Conservation (phyloP, 2,329 filamentous ascomycete species). For the Leptographium galeiforme region DNA sequence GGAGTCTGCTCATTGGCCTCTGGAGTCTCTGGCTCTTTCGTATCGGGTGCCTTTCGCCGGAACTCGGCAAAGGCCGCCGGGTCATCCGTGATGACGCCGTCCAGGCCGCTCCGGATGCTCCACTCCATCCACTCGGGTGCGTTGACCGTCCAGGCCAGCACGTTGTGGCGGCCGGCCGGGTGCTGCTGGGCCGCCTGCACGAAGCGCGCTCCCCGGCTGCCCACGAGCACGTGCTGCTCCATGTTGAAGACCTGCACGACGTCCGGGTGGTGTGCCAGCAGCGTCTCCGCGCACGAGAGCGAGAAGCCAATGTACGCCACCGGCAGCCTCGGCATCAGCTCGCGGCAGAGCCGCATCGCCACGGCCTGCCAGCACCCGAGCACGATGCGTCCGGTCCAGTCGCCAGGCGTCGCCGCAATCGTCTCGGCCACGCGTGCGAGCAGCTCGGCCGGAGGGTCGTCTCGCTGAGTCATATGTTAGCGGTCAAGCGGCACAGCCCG, state of each 20-base stretch:
- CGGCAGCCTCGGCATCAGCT: slow-evolving; percentile 48
- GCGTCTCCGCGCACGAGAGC: slow-evolving; percentile 53
- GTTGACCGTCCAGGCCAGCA: slow-evolving; percentile 85
- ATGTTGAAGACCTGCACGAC: slow-evolving; percentile 69
- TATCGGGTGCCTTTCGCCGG: slow-evolving; percentile 22
- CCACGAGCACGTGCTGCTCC: slow-evolving; percentile 52
- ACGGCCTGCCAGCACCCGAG: slow-evolving; percentile 73
- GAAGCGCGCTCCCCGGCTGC: slow-evolving; percentile 54
- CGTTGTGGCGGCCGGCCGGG: slow-evolving; percentile 33
- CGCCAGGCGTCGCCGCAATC: slow-evolving; percentile 38
- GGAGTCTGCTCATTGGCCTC: neutral
- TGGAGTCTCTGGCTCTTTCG: neutral
- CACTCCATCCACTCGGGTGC: slow-evolving; percentile 67
- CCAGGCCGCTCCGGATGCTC: slow-evolving; percentile 51
- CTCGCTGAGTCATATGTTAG: slow-evolving; percentile 32
- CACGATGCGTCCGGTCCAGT: slow-evolving; percentile 63
- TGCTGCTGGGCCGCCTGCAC: slow-evolving; percentile 42
- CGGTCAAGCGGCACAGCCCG: neutral
- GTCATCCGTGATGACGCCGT: slow-evolving; percentile 81
- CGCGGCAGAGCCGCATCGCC: slow-evolving; percentile 51
- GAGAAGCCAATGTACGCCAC: slow-evolving; percentile 58
- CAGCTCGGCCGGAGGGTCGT: slow-evolving; percentile 58
- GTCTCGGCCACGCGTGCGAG: slow-evolving; percentile 54
- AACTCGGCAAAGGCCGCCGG: slow-evolving; percentile 54
- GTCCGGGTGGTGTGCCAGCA: slow-evolving; percentile 43